A percentile compares a stretch with the other conserved stretches of the same genome.
phyloP scores from a whole-genome alignment of 352 stramenopile genomes.

The Pseudoperonospora humuli region DNA sequence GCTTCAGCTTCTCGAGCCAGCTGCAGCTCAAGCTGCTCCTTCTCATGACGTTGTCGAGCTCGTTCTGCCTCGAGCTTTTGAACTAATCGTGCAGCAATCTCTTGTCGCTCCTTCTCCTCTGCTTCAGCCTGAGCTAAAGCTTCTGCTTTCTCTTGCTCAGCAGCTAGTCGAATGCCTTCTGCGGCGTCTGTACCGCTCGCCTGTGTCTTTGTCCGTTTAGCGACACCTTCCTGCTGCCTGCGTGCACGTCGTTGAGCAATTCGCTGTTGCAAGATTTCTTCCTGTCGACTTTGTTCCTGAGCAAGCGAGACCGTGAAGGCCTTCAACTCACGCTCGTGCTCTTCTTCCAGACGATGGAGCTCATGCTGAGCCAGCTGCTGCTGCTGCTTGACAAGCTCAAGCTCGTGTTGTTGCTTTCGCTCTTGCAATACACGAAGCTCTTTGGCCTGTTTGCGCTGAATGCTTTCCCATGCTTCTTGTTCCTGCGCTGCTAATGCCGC shows the following conservation, averaged over 20 bases:
- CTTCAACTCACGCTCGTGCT: too few species aligned
- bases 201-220: slow-evolving; percentile 1
- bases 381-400: slow-evolving; percentile 29
- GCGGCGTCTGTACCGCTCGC: slow-evolving; percentile 2
- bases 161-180: slow-evolving; percentile 8
- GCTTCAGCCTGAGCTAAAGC: slow-evolving; percentile 17
- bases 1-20: slow-evolving; percentile 40
- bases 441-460: slow-evolving; percentile 32
- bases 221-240: slow-evolving; percentile 34
- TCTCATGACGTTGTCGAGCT: slow-evolving; percentile 41
- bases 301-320: too few species aligned
- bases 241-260: slow-evolving; percentile 42
- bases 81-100: slow-evolving; percentile 24
- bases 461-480: slow-evolving; percentile 24
- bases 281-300: too few species aligned
- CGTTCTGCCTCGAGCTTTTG: slow-evolving; percentile 44
- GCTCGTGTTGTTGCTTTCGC: slow-evolving; percentile 33
- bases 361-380: too few species aligned
- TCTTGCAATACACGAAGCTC: slow-evolving; percentile 28
- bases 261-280: slow-evolving; percentile 60
- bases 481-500: slow-evolving; percentile 26
- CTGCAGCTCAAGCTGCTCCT: slow-evolving; percentile 31
- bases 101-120: slow-evolving; percentile 25
- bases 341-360: too few species aligned
- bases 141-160: slow-evolving; percentile 14